phyloP scores from a whole-genome alignment of 768 basidiomycete species.

The Pleurotus giganteus region DNA sequence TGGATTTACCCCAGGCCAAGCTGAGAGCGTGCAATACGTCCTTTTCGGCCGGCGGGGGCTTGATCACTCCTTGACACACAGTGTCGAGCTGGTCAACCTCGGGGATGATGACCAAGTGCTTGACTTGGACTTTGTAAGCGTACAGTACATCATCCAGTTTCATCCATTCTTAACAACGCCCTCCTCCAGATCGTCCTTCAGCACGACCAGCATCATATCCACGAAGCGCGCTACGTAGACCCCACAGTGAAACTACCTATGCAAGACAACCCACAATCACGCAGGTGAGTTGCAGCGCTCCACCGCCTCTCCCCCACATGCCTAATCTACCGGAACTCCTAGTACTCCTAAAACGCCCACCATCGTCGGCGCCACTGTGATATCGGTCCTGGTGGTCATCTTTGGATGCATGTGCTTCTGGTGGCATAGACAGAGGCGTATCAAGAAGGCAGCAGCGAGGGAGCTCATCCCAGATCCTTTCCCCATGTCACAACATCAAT shows the following conservation, averaged over 20 bases:
- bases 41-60: slow-evolving; percentile 3
- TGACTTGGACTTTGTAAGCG: slow-evolving; percentile 21
- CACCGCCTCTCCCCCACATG: not conserved
- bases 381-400: not conserved
- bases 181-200: slow-evolving; percentile 22
- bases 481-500: not conserved
- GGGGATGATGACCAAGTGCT: slow-evolving; percentile 6
- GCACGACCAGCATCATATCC: not conserved
- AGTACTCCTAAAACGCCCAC: not conserved
- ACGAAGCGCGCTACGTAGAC: too few relatives aligned
- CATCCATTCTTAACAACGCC: slow-evolving; percentile 31
- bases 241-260: not conserved
- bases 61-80: not conserved
- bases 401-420: not conserved
- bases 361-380: not conserved
- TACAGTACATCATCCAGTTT: slow-evolving; percentile 23
- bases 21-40: not conserved
- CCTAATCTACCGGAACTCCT: not conserved
- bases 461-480: slow-evolving; percentile 3
- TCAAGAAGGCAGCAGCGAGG: not conserved
- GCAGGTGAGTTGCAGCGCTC: not conserved
- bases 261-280: not conserved
- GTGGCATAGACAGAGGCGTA: not conserved
- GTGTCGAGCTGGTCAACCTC: slow-evolving; percentile 1
- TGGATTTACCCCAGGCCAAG: slow-evolving; percentile 2